Percentiles rank a stretch among this genome's conserved stretches.
phyloP scores from a whole-genome alignment of 1,284 basidiomycete species.

The Cutaneotrichosporon cutaneum region DNA sequence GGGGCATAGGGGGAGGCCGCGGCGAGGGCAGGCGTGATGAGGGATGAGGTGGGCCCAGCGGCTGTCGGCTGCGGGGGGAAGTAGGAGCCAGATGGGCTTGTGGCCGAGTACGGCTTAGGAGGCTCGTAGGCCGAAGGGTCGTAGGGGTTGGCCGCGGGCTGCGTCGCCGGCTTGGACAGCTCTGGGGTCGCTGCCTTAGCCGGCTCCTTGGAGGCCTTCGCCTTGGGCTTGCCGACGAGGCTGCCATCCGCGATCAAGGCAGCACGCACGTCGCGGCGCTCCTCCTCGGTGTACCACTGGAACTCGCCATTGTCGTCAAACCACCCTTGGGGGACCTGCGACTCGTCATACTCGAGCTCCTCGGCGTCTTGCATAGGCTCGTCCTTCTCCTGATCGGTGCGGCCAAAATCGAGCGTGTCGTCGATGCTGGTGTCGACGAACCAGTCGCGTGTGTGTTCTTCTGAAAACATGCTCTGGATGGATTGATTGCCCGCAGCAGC shows the following conservation, averaged over 20 bases:
- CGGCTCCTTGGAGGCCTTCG: background rate
- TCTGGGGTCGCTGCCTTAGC: background rate
- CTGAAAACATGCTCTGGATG: slow-evolving; percentile 33
- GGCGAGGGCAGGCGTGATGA: background rate
- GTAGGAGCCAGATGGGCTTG: background rate
- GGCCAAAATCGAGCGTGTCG: slow-evolving; percentile 28
- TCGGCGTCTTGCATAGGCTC: slow-evolving; percentile 3
- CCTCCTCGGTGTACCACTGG: slow-evolving; percentile 49
- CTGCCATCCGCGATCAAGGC: slow-evolving; percentile 32
- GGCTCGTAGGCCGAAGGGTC: slow-evolving; percentile 14
- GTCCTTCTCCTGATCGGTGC: slow-evolving; percentile 11
- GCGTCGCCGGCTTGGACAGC: background rate
- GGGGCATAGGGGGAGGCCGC: background rate
- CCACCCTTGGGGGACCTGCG: slow-evolving; percentile 49
- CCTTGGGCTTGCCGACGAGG: slow-evolving; percentile 4
- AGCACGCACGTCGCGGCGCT: slow-evolving; percentile 40
- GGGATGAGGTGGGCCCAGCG: background rate
- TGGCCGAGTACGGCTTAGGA: slow-evolving; percentile 1
- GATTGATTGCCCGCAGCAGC: slow-evolving; percentile 23
- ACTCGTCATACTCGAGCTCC: slow-evolving; percentile 26
- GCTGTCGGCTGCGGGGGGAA: slow-evolving; percentile 6
- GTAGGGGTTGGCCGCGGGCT: background rate
- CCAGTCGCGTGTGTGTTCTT: slow-evolving; percentile 33
- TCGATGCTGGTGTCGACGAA: slow-evolving; percentile 42
- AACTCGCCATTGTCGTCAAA: slow-evolving; percentile 45